Conservation (phyloP, 2,329 filamentous ascomycete species). For the Ascochyta fabae region DNA sequence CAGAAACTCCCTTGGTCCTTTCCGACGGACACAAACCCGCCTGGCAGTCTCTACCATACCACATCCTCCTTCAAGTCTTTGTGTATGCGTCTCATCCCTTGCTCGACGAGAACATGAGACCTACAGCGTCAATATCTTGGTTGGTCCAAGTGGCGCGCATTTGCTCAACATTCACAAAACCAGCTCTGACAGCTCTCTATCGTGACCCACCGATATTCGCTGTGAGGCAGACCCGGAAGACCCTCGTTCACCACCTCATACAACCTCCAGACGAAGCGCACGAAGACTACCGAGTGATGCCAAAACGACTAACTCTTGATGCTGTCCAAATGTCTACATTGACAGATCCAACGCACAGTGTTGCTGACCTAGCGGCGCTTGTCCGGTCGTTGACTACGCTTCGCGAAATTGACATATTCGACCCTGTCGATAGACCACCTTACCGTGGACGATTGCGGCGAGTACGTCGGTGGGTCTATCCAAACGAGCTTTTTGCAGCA, state of each 20-base stretch:
- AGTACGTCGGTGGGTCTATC: conserved; percentile 70
- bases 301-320: conserved; percentile 73
- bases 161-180: conserved; percentile 70
- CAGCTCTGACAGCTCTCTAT: conserved; percentile 76
- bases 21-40: conserved; percentile 36
- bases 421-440: conserved; percentile 70
- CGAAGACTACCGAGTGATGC: conserved; percentile 72
- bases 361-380: conserved; percentile 64
- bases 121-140: conserved; percentile 62
- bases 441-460: conserved; percentile 65
- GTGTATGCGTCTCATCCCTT: conserved; percentile 68
- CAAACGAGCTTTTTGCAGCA: conserved; percentile 67
- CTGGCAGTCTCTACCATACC: conserved; percentile 64
- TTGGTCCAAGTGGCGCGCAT: conserved; percentile 67
- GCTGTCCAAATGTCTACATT: conserved; percentile 64
- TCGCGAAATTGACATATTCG: conserved; percentile 73
- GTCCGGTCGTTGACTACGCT: conserved; percentile 71
- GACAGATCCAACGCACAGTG: conserved; percentile 59
- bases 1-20: conserved; percentile 23
- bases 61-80: conserved; percentile 74
- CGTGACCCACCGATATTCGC: conserved; percentile 69
- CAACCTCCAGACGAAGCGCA: conserved; percentile 47
- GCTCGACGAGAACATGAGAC: conserved; percentile 55
- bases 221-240: conserved; percentile 53
- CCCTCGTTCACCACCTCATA: conserved; percentile 62